A percentile compares a stretch with the other conserved stretches of the same genome.
Conservation (phyloP, 23 red algal genomes). For the Cyanidioschyzon merolae region DNA sequence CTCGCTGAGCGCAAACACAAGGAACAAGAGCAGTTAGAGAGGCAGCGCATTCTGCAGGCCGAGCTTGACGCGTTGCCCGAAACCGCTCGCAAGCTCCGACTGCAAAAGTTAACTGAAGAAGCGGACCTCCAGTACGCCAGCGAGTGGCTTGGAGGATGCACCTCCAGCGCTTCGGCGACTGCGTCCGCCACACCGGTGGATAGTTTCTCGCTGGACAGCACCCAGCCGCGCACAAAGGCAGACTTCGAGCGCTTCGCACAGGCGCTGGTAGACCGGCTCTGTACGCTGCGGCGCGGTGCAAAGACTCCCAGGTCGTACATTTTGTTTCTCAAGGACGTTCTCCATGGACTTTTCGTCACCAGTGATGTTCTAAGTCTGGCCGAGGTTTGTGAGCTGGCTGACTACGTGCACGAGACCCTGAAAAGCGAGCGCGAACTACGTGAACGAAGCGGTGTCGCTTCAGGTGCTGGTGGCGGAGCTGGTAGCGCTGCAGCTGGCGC, state of each 20-base stretch:
- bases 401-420: not conserved
- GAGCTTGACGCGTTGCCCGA: not conserved
- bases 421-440: not conserved
- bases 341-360: not conserved
- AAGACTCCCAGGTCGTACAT: constrained; percentile 5
- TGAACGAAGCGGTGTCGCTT: not conserved
- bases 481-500: not conserved
- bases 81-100: not conserved
- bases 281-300: not conserved
- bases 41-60: not conserved
- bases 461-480: not conserved
- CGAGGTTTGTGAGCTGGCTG: not conserved
- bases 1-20: not conserved
- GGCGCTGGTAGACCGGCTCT: not conserved
- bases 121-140: not conserved
- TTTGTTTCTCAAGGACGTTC: not conserved
- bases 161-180: not conserved
- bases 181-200: not conserved
- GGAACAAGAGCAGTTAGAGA: constrained; percentile 4
- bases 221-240: not conserved
- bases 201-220: not conserved
- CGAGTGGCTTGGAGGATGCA: not conserved
- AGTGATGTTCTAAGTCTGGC: not conserved
- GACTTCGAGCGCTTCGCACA: constrained; percentile 4
- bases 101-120: not conserved